A percentile compares a stretch with the other conserved stretches of the same genome.
phyloP scores from a whole-genome alignment of 495 filamentous ascomycete species.

The Xanthoparmelia taractica region DNA sequence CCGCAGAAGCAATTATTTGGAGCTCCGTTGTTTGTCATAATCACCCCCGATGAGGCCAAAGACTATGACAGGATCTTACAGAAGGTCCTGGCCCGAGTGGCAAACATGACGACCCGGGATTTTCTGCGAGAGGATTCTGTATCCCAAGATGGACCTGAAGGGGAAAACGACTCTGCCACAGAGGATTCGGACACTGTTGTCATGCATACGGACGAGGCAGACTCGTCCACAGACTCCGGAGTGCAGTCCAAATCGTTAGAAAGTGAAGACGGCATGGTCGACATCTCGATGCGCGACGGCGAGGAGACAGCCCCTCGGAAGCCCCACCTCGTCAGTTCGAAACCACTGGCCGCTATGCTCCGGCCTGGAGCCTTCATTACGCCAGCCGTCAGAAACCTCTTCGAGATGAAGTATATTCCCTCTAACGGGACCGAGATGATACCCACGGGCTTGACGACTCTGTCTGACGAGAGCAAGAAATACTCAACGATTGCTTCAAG shows the following conservation, averaged over 20 bases:
- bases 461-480: constrained; percentile 45
- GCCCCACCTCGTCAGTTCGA: constrained; percentile 17
- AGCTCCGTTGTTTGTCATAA: constrained; percentile 50
- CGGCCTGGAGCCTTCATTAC: constrained; percentile 43
- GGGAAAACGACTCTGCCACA: constrained; percentile 32
- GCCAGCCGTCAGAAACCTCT: constrained; percentile 56
- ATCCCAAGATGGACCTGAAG: constrained; percentile 26
- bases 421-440: constrained; percentile 44
- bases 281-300: constrained; percentile 73
- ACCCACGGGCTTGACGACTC: constrained; percentile 55
- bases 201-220: constrained; percentile 63
- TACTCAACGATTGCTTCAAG: constrained; percentile 53
- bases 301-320: constrained; percentile 32
- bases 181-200: constrained; percentile 69
- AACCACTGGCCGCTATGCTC: constrained; percentile 40
- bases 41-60: constrained; percentile 54
- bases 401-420: constrained; percentile 55
- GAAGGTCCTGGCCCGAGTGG: constrained; percentile 52
- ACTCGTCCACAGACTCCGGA: constrained; percentile 59
- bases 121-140: constrained; percentile 48
- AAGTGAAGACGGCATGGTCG: constrained; percentile 84
- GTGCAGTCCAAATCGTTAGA: constrained; percentile 70
- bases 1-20: constrained; percentile 41
- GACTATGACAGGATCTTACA: constrained; percentile 52
- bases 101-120: constrained; percentile 53